phyloP scores from a whole-genome alignment of 495 filamentous ascomycete species.

The Neurospora sp. region DNA sequence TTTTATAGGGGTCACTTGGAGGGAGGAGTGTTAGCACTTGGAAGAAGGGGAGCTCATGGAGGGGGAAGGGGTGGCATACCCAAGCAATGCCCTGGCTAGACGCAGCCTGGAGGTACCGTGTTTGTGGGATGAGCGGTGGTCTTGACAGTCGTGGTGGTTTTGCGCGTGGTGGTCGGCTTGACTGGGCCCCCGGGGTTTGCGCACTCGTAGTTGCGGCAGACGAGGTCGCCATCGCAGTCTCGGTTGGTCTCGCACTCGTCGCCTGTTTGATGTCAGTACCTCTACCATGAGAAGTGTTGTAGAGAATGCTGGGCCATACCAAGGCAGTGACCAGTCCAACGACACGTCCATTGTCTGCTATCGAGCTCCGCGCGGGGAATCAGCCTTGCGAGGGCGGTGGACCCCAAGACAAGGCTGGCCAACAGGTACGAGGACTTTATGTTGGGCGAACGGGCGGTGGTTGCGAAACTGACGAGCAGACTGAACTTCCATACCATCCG shows the following conservation, averaged over 20 bases:
- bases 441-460: not conserved
- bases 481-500: not conserved
- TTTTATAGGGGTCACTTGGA: constrained; percentile 9
- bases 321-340: constrained; percentile 18
- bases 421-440: not conserved
- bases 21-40: not conserved
- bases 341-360: constrained; percentile 2
- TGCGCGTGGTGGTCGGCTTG: constrained; percentile 1
- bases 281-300: not conserved
- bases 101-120: constrained; percentile 1
- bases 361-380: not conserved
- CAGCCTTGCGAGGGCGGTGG: not conserved
- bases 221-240: constrained; percentile 15
- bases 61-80: not conserved
- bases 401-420: not conserved
- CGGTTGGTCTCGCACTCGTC: constrained; percentile 12
- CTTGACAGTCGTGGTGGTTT: constrained; percentile 1
- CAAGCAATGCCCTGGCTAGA: constrained; percentile 11
- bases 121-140: not conserved
- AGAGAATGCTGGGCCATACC: constrained; percentile 4
- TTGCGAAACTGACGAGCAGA: not conserved
- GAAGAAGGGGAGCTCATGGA: not conserved
- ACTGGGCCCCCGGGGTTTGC: constrained; percentile 1
- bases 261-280: constrained; percentile 8
- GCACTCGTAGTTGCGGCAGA: constrained; percentile 7